phyloP scores from a whole-genome alignment of 1,139 yeast genomes.

The Suhomyces coccinellae region DNA sequence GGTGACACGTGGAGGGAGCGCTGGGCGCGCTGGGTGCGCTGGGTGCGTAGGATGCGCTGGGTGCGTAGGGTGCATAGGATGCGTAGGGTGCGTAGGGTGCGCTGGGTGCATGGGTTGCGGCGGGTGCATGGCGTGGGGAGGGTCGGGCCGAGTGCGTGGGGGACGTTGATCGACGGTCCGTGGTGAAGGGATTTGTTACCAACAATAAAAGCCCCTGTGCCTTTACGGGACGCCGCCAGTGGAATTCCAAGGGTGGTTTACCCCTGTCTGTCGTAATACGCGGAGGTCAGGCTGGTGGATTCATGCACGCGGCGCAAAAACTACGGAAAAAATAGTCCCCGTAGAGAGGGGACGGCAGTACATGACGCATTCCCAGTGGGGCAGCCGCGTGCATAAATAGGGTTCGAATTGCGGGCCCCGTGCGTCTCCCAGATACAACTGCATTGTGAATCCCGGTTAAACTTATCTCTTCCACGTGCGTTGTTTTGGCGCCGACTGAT shows the following conservation, averaged over 20 bases:
- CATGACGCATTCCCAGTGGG: background rate
- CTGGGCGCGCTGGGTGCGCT: no score
- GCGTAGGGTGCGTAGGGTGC: no score
- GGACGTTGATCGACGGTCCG: background rate
- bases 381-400: no score
- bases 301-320: background rate
- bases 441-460: slow-evolving; percentile 1
- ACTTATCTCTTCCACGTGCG: slow-evolving; percentile 2
- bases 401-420: no score
- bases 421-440: background rate
- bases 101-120: no score
- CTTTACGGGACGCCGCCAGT: background rate
- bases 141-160: background rate
- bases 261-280: slow-evolving; percentile 1
- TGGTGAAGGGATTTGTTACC: background rate
- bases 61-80: no score
- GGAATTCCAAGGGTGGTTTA: slow-evolving; percentile 2
- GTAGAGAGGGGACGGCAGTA: background rate
- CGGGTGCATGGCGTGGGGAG: no score
- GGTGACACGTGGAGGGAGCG: no score
- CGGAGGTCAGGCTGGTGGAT: background rate
- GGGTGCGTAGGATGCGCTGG: no score
- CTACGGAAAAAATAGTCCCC: background rate
- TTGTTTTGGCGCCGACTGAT: no score
- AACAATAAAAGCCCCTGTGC: background rate